phyloP scores from a whole-genome alignment of 306 rosid species.

The Vigna unguiculata region DNA sequence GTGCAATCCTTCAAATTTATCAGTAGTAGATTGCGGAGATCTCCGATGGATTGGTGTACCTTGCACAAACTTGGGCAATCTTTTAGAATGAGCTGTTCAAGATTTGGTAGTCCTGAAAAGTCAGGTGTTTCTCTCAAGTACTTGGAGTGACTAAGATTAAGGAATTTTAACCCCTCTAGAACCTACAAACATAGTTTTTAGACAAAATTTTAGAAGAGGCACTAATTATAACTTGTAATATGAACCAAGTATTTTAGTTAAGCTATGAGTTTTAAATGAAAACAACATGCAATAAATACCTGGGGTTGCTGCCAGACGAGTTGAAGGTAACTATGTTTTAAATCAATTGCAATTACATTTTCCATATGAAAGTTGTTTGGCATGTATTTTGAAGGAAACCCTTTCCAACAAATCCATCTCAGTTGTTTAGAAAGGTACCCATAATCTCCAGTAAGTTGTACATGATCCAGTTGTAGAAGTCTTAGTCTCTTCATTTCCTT shows the following conservation, averaged over 20 bases:
- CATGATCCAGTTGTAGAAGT: no score
- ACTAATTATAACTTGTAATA: not conserved
- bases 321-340: conserved; percentile 45
- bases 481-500: conserved; percentile 3
- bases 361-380: conserved; percentile 34
- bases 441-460: no score
- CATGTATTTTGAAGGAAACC: conserved; percentile 27
- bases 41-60: conserved; percentile 46
- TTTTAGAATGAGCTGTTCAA: conserved; percentile 35
- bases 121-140: not conserved
- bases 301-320: conserved; percentile 41
- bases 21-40: not conserved
- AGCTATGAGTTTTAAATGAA: not conserved
- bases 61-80: conserved; percentile 31
- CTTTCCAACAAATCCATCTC: no score
- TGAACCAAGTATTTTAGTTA: not conserved
- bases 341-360: conserved; percentile 43
- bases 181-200: not conserved
- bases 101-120: conserved; percentile 27
- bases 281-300: conserved; percentile 33
- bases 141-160: not conserved
- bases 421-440: no score
- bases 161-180: no score
- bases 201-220: not conserved
- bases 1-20: conserved; percentile 35